Base-by-base conservation (phyloP, 169 alveolate genomes). In the Theileria parva region DNA sequence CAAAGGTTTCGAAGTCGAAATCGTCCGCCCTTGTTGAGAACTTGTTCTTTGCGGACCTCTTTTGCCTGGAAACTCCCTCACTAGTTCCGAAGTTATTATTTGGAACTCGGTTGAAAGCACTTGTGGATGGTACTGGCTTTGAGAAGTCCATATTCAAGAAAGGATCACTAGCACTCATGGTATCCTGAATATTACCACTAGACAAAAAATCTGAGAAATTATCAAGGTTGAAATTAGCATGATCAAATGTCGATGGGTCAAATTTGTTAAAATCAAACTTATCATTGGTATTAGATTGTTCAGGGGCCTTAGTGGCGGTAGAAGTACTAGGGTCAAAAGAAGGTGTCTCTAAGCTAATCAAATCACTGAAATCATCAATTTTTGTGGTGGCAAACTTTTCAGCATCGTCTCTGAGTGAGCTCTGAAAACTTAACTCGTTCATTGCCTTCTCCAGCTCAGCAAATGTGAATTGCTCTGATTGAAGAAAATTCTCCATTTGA, bases 1-100 rank as follows among this genome's bases (percentile, higher is more conserved):
- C 71, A 13, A 63, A 63, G 11, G 71, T n/a, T 21, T 63, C 71
- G 44, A 63, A 63, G 27, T 63, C 71, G 50, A 63, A 63, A 21
- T 63, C 50, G 7, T 63, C 25, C 0, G 50, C 71, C 71, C 25
- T 7, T 5, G 39, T 23, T 15, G 39, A n/a, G 19, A 63, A 63
- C 71, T 63, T 63, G 51, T 63, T 63, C 37, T 21, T 44, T 44
- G 53, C 53, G 53, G 53, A 44, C 53, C 53, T 63, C 21, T 15
- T 21, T 63, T 34, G 7, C 50, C 71, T 63, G 66, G 66, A 21
- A 25, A 15, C 19, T n/a, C 71, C 48, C 27, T 63, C 48, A 23
- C 2, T 63, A 17, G 53, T 15, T n/a, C 71, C 71, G 0, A 63
- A 32, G 3, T 7, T 30, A 21, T 34, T 63, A 7, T 15, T 15